phyloP scores from a whole-genome alignment of 2,329 filamentous ascomycete genomes.

The Penicillium brasilianum region DNA sequence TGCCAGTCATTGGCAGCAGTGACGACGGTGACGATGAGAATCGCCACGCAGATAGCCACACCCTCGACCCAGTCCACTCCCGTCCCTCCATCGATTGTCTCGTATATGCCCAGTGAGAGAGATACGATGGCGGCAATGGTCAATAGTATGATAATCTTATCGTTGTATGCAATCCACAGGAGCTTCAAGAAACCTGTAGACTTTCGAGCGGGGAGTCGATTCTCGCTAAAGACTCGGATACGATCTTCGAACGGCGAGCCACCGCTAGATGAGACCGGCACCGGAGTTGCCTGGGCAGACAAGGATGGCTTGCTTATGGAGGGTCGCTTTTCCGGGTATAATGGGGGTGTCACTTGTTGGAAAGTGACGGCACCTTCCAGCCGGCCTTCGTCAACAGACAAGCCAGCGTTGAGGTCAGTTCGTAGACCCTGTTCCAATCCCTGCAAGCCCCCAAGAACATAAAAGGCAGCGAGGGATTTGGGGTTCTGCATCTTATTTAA shows the following conservation, averaged over 20 bases:
- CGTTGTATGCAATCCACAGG: constrained; percentile 73
- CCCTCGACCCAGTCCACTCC: constrained; percentile 70
- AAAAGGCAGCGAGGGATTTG: constrained; percentile 82
- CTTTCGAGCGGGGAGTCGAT: constrained; percentile 68
- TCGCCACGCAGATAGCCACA: constrained; percentile 69
- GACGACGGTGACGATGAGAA: constrained; percentile 67
- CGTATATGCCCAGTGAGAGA: constrained; percentile 71
- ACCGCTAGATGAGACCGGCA: constrained; percentile 16
- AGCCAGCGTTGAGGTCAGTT: constrained; percentile 71
- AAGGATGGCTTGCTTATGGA: constrained; percentile 21
- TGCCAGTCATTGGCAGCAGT: constrained; percentile 71
- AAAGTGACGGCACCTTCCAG: constrained; percentile 72
- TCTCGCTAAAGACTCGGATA: constrained; percentile 64
- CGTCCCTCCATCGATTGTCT: constrained; percentile 59
- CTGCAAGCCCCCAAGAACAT: constrained; percentile 74
- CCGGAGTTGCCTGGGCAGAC: not conserved
- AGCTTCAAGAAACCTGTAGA: constrained; percentile 64
- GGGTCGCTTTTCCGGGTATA: constrained; percentile 19
- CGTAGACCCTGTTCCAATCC: constrained; percentile 81
- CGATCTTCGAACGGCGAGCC: constrained; percentile 58
- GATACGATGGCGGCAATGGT: constrained; percentile 72
- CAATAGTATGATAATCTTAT: constrained; percentile 73
- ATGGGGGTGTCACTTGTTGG: constrained; percentile 64
- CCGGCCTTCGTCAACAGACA: constrained; percentile 75
- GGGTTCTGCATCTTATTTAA: constrained; percentile 88